Evolutionary conservation across 129 eudicot species (phyloP).

Genomic region (Lonicera japonica): DNA sequence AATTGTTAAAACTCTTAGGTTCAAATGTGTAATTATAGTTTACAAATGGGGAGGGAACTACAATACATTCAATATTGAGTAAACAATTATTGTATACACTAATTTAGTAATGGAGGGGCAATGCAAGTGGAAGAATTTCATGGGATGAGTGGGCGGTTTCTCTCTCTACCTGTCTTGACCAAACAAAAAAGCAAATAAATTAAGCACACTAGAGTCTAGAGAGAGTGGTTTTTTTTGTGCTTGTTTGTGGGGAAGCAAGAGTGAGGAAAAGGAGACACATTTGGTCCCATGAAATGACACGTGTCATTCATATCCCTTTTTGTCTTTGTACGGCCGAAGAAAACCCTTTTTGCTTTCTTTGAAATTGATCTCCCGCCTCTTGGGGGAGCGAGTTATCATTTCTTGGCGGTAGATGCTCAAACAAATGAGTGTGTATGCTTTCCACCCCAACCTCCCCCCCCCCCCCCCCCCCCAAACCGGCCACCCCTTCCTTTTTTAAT

Average conservation of each 20-base stretch:
- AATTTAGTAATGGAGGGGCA: neutral
- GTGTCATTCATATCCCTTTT: slow-evolving; percentile 8
- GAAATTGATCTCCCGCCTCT: too few relatives aligned
- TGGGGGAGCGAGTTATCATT: too few relatives aligned
- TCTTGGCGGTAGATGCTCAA: too few relatives aligned
- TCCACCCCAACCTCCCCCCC: too few relatives aligned
- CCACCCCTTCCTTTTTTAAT: too few relatives aligned
- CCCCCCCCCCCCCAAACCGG: too few relatives aligned
- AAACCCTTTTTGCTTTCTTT: too few relatives aligned
- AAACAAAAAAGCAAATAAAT: neutral
- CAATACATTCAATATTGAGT: too few relatives aligned
- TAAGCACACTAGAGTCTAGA: too few relatives aligned
- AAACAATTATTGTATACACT: neutral
- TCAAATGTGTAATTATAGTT: neutral
- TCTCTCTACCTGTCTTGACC: slow-evolving; percentile 15
- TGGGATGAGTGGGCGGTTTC: slow-evolving; percentile 34
- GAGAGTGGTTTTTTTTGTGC: neutral
- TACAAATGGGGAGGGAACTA: neutral
- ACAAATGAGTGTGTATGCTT: too few relatives aligned
- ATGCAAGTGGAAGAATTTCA: slow-evolving; percentile 30
- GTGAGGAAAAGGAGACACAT: slow-evolving; percentile 16
- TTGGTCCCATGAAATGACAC: slow-evolving; percentile 8
- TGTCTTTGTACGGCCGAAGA: neutral
- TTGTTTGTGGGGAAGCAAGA: slow-evolving; percentile 23
- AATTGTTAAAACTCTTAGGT: neutral